Evolutionary conservation across 495 filamentous ascomycete genomes (phyloP).

Genomic region (Penicillium coffeae): DNA sequence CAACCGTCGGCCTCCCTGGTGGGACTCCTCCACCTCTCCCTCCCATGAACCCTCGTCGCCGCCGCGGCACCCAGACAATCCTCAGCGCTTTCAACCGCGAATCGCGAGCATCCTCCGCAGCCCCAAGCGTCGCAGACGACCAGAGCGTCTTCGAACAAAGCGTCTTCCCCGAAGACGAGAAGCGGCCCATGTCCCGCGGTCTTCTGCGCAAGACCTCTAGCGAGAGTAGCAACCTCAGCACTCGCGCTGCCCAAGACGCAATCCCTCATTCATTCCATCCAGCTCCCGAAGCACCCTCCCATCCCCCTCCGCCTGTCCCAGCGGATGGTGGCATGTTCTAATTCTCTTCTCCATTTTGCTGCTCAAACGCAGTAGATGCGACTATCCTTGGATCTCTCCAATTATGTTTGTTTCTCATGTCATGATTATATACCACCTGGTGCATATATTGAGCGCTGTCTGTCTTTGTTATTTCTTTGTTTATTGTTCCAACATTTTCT

Average conservation of each 20-base stretch:
- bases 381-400: constrained; percentile 16
- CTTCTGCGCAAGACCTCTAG: constrained; percentile 53
- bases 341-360: constrained; percentile 4
- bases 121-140: constrained; percentile 36
- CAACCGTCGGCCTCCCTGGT: constrained; percentile 58
- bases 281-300: constrained; percentile 34
- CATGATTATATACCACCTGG: constrained; percentile 26
- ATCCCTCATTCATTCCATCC: constrained; percentile 17
- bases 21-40: constrained; percentile 57
- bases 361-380: neutral
- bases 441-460: constrained; percentile 21
- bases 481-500: constrained; percentile 9
- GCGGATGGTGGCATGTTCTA: constrained; percentile 47
- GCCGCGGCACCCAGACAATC: constrained; percentile 53
- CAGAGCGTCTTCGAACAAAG: constrained; percentile 20
- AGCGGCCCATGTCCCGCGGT: constrained; percentile 38
- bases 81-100: constrained; percentile 48
- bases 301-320: constrained; percentile 36
- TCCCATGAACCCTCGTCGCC: constrained; percentile 67
- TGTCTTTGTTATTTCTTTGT: constrained; percentile 15
- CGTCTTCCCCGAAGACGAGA: constrained; percentile 52
- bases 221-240: constrained; percentile 39
- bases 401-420: constrained; percentile 21
- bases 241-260: constrained; percentile 39
- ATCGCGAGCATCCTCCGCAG: constrained; percentile 20